Evolutionary conservation across 2,329 filamentous ascomycete species (phyloP), one percentile per base, ranked within the genome.

Genomic region (Chrysoporthe deuterocubensis): DNA sequence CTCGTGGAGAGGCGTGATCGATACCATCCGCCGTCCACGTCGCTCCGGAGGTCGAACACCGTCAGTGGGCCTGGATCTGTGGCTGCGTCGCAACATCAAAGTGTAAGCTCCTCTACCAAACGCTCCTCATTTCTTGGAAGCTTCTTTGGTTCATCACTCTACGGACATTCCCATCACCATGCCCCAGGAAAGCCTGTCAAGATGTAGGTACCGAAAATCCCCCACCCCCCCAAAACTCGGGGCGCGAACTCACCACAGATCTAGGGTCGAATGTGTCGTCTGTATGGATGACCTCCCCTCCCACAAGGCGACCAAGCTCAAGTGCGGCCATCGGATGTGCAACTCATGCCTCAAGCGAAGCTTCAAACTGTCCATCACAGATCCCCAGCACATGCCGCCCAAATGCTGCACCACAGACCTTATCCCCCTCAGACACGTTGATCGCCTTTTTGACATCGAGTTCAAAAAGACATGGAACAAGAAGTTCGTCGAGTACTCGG

Each of bases 311-410:
- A 89, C 89, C 48, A 92, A 90, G 76, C 85, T 97, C 46, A 86
- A 87, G 72, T 97, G 94, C 76, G 89, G 89, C 2, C 93, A 97
- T 78, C 87, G 89, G 70, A 94, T 95, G 90, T 97, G 94, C 78
- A 84, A 91, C 71, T 77, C 84, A 8, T 97, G 94, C 77, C 82
- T 97, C 52, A 90, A 89, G 77, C 87, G 89, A 62, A 85, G 88
- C 67, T 97, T 96, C 79, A 88, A 85, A 65, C 84, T 93, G 69
- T 96, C 93, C 13, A 83, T 94, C 70, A 89, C 85, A 54, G 92
- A 96, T 75, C 89, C 92, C 1, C 86, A 89, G 69, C 89, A 93
- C 72, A 96, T 97, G 92, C 93, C 94, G 21, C 94, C 94, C 0
- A 87, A 85, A 75, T 97, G 93, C 78, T 97, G 93, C 78, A 90